Base-by-base conservation (phyloP, 2,329 filamentous ascomycete genomes). In the Ustulina deusta region DNA sequence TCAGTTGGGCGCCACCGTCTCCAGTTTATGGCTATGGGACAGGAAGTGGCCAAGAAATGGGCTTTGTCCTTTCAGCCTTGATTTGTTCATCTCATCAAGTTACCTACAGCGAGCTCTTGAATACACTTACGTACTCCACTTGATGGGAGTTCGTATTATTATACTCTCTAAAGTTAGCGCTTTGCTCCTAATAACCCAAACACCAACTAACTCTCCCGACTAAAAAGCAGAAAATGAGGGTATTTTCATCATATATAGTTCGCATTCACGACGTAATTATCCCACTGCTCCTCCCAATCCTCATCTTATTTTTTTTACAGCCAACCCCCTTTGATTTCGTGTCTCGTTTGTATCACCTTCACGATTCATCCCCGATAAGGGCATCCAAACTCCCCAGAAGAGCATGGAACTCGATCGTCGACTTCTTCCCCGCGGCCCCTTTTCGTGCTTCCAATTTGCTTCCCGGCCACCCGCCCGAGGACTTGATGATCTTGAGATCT, bases 401-500 rank as follows among this genome's bases (percentile, higher is more conserved):
- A 6, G 74, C 78, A 7, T 75, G 67, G 10, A 80, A 71, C 10
- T 72, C 66, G 1, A 82, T 70, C 1, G 69, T 73, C 22, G 81
- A 83, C 44, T 20, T 78, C 6, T 66, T 56, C 1, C 73, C 76
- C 17, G 76, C 79, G 1, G 75, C 71, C 4, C 85, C 85, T 46
- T 77, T 76, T 11, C 79, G 69, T 1, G 79, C 77, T 4, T 77
- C 77, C 74, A 69, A 77, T 44, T 76, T 75, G 20, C 79, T 70
- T 1, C 79, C 77, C 3, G 77, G 77, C 74, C 78, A 78, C 1
- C 77, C 75, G 1, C 72, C 68, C 2, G 74, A 68, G n/a, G 67
- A 66, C 58, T 73, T 78, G 15, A 80, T 75, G 2, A 85, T 71
- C 59, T 77, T 69, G 13, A 88, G 78, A 17, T 79, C 84, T 46